A percentile compares a stretch with the other conserved stretches of the same genome.
Conservation (phyloP, 2,329 filamentous ascomycete species). For the Salinomyces thailandicus region DNA sequence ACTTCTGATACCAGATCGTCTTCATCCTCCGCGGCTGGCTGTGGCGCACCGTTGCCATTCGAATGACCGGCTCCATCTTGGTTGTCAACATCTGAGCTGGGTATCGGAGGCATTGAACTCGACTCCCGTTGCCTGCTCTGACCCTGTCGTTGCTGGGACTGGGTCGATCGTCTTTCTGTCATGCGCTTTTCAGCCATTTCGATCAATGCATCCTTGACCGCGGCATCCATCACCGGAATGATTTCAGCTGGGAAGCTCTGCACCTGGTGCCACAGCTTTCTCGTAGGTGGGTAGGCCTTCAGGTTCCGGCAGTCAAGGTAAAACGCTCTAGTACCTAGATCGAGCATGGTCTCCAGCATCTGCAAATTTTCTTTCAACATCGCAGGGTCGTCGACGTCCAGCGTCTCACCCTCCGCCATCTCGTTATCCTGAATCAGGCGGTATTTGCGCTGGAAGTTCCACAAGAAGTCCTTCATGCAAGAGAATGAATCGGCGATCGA, state of each 20-base stretch:
- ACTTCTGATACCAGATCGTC: slow-evolving; percentile 69
- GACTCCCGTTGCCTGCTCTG: slow-evolving; percentile 29
- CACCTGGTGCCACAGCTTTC: slow-evolving; percentile 90
- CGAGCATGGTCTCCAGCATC: slow-evolving; percentile 81
- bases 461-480: slow-evolving; percentile 82
- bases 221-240: slow-evolving; percentile 91
- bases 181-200: slow-evolving; percentile 76
- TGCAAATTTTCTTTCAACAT: slow-evolving; percentile 74
- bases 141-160: slow-evolving; percentile 9
- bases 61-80: slow-evolving; percentile 19
- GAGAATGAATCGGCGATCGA: slow-evolving; percentile 83
- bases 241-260: slow-evolving; percentile 94
- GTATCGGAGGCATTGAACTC: slow-evolving; percentile 67
- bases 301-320: slow-evolving; percentile 85
- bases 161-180: slow-evolving; percentile 45
- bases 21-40: slow-evolving; percentile 35
- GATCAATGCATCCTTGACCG: slow-evolving; percentile 84
- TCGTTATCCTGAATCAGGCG: slow-evolving; percentile 84
- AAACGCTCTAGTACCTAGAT: slow-evolving; percentile 70
- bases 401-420: slow-evolving; percentile 58
- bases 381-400: slow-evolving; percentile 55
- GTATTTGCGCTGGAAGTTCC: slow-evolving; percentile 88
- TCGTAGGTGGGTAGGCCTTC: slow-evolving; percentile 82
- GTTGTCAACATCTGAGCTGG: slow-evolving; percentile 61
- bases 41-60: slow-evolving; percentile 17